Percentiles rank a stretch among this genome's conserved stretches.
phyloP scores from a whole-genome alignment of 192 early-diverging fungal genomes.

The Umbelopsis ramanniana region DNA sequence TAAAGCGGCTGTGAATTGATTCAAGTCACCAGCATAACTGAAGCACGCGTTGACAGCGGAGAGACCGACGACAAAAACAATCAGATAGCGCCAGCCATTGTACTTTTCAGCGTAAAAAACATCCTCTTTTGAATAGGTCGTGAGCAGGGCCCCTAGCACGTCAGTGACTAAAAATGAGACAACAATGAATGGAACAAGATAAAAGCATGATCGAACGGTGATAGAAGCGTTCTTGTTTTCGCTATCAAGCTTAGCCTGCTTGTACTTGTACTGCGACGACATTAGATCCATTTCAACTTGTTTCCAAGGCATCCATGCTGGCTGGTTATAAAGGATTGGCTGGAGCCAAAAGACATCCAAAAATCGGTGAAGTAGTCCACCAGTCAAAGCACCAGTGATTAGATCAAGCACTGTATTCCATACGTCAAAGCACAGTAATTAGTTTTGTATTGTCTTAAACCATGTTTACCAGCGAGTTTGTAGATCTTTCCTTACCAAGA shows the following conservation, averaged over 20 bases:
- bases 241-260: slow-evolving; percentile 14
- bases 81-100: not conserved
- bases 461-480: not conserved
- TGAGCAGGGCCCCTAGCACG: not conserved
- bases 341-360: not conserved
- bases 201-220: slow-evolving; percentile 3
- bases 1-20: not conserved
- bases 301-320: slow-evolving; percentile 2
- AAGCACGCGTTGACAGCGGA: not conserved
- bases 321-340: not conserved
- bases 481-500: slow-evolving; percentile 14
- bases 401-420: not conserved
- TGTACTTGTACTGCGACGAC: slow-evolving; percentile 12
- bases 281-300: not conserved
- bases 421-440: not conserved
- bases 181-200: not conserved
- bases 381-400: not conserved
- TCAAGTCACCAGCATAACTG: not conserved
- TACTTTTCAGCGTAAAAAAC: not conserved
- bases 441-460: not conserved
- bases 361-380: not conserved
- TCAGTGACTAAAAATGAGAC: not conserved
- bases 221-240: not conserved
- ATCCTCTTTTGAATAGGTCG: slow-evolving; percentile 13
- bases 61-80: not conserved